A percentile compares a stretch with the other conserved stretches of the same genome.
These are phyloP conservation scores for Boletus sp. DNA, from an alignment of 768 basidiomycete genomes.

Conservation along the genomic window DNA sequence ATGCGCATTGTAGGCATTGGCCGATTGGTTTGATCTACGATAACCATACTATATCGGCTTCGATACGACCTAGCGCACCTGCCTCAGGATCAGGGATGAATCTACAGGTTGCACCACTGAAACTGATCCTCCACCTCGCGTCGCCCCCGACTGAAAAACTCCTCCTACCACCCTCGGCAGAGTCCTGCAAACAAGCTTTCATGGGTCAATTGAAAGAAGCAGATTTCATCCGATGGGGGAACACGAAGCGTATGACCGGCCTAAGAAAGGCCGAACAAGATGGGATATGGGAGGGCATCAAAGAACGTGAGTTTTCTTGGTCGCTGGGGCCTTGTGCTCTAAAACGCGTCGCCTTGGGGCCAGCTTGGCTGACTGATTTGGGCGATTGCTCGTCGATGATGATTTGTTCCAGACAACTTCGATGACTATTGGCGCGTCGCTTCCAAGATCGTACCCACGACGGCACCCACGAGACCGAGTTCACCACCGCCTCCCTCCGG, in stretches of 20 bases:
- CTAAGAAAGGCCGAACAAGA: slow-evolving; percentile 92
- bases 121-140: slow-evolving; percentile 82
- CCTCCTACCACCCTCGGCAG: slow-evolving; percentile 73
- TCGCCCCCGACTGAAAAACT: slow-evolving; percentile 87
- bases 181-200: slow-evolving; percentile 89
- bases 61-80: slow-evolving; percentile 42
- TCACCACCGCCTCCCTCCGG: slow-evolving; percentile 53
- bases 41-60: slow-evolving; percentile 67
- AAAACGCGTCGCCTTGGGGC: slow-evolving; percentile 7
- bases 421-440: slow-evolving; percentile 95
- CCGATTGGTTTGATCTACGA: slow-evolving; percentile 93
- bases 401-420: slow-evolving; percentile 73
- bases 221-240: slow-evolving; percentile 96
- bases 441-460: slow-evolving; percentile 87
- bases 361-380: slow-evolving; percentile 25
- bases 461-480: slow-evolving; percentile 55
- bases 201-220: slow-evolving; percentile 97
- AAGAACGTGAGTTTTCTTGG: slow-evolving; percentile 70
- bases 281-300: slow-evolving; percentile 95
- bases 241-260: slow-evolving; percentile 89
- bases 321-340: slow-evolving; percentile 22
- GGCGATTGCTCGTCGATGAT: slow-evolving; percentile 12
- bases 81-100: slow-evolving; percentile 41
- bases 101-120: slow-evolving; percentile 53
- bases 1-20: slow-evolving; percentile 80